Percentiles rank a stretch among this genome's conserved stretches.
phyloP scores from a whole-genome alignment of 345 rosid species.

The Turritis glabra region DNA sequence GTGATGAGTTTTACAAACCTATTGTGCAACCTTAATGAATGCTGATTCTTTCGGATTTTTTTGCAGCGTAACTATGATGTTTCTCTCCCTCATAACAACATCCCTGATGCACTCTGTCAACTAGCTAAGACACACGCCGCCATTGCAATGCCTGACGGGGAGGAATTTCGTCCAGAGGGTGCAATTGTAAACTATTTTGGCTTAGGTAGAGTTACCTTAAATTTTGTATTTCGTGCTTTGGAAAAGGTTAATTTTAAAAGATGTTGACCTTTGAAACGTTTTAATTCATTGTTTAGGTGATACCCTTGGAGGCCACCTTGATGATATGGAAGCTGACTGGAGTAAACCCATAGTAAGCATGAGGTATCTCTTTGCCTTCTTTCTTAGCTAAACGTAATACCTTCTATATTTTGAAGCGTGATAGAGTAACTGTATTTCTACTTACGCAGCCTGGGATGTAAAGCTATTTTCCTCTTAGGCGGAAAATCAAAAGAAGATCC shows the following conservation, averaged over 20 bases:
- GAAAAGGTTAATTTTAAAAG: background rate
- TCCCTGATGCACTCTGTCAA: slow-evolving; percentile 74
- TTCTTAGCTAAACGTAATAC: background rate
- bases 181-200: slow-evolving; percentile 92
- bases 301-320: slow-evolving; percentile 94
- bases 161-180: slow-evolving; percentile 85
- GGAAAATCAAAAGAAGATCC: slow-evolving; percentile 78
- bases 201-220: slow-evolving; percentile 46
- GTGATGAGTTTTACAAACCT: slow-evolving; percentile 6
- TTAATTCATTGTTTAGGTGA: slow-evolving; percentile 52
- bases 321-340: slow-evolving; percentile 98
- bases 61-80: slow-evolving; percentile 70
- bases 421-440: background rate
- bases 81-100: slow-evolving; percentile 81
- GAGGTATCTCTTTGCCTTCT: slow-evolving; percentile 51
- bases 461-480: slow-evolving; percentile 91
- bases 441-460: slow-evolving; percentile 78
- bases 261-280: slow-evolving; percentile 5
- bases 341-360: slow-evolving; percentile 94
- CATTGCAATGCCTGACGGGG: slow-evolving; percentile 74
- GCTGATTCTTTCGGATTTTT: slow-evolving; percentile 15
- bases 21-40: background rate
- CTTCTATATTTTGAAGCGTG: background rate
- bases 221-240: background rate
- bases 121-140: slow-evolving; percentile 73